Evolutionary conservation across 345 rosid genomes (phyloP).

Genomic region (Corchorus capsularis): DNA sequence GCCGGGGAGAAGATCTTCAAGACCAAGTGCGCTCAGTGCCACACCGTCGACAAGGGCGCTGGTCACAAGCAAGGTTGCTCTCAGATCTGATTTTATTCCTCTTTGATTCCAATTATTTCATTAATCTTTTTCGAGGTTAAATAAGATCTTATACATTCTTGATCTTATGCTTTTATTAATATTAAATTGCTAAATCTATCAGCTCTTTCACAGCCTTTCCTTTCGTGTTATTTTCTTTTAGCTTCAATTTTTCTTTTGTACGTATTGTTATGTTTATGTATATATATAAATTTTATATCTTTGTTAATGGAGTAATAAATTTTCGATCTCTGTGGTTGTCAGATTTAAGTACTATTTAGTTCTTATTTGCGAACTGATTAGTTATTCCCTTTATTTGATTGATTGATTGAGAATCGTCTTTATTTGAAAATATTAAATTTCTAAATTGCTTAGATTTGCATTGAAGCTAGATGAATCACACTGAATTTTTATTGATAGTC

Average conservation of each 20-base stretch:
- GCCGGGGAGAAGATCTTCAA: conserved; percentile 72
- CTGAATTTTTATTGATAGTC: no score
- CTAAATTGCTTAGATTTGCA: conserved; percentile 1
- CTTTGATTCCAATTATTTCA: neutral
- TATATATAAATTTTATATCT: neutral
- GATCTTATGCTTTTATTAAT: neutral
- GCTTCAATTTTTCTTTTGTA: neutral
- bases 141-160: neutral
- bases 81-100: neutral
- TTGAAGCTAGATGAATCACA: neutral
- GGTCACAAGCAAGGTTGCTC: conserved; percentile 64
- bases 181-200: no score
- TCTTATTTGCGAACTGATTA: neutral
- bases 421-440: neutral
- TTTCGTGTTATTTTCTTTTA: neutral
- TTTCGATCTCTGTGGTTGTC: neutral
- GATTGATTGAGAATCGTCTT: neutral
- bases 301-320: neutral
- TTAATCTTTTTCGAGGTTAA: neutral
- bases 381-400: neutral
- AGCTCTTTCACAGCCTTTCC: neutral
- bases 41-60: conserved; percentile 65
- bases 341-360: neutral
- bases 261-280: neutral
- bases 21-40: conserved; percentile 76